These are phyloP conservation scores for Calonectria pseudoreteaudii DNA, from an alignment of 2,329 filamentous ascomycete genomes.

Conservation along the genomic window DNA sequence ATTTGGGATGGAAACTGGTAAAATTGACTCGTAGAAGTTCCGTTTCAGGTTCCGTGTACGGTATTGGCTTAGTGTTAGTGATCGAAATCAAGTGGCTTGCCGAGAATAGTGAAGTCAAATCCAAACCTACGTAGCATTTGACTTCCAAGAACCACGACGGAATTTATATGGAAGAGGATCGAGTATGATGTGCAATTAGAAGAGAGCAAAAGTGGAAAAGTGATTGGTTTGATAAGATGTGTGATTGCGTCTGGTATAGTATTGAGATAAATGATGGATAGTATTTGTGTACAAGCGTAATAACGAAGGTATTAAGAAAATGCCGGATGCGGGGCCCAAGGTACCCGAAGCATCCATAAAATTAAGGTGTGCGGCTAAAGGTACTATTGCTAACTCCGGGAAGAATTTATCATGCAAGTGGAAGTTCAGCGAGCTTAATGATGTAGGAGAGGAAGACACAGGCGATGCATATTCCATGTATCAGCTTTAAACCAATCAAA, in stretches of 20 bases:
- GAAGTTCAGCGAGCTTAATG: background rate
- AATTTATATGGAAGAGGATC: background rate
- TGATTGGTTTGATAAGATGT: background rate
- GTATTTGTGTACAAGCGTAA: too few relatives aligned
- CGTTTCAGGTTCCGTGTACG: background rate
- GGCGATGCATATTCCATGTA: background rate
- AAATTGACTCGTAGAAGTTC: background rate
- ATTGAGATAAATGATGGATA: background rate
- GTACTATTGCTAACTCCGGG: background rate
- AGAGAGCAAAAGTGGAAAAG: background rate
- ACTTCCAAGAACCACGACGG: too few relatives aligned
- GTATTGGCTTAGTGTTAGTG: background rate
- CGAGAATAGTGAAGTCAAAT: background rate
- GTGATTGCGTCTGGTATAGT: background rate
- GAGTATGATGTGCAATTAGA: too few relatives aligned
- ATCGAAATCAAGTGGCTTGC: background rate
- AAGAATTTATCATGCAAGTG: background rate
- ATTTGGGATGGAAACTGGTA: too few relatives aligned
- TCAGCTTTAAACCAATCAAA: background rate
- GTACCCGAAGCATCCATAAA: background rate
- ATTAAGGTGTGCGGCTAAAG: background rate
- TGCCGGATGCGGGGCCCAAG: background rate
- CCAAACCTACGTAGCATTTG: background rate
- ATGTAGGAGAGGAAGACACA: background rate
- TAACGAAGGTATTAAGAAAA: too few relatives aligned